These are phyloP conservation scores for Aspergillus ibericus DNA, from an alignment of 2,329 filamentous ascomycete genomes.

Conservation along the genomic window DNA sequence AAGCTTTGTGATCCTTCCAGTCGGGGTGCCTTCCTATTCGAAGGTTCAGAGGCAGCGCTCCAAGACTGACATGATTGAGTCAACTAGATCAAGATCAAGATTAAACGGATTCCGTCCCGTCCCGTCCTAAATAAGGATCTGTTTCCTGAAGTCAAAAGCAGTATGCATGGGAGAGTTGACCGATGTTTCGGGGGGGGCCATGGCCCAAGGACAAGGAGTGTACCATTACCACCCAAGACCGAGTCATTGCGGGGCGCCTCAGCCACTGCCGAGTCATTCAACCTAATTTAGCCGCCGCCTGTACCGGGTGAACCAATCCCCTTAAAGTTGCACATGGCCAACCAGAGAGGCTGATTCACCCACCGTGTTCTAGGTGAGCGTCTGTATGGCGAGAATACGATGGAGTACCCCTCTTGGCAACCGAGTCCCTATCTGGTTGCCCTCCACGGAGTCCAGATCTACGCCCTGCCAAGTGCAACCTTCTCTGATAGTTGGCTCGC, in stretches of 20 bases:
- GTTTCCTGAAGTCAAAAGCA: too few relatives aligned
- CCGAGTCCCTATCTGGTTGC: not conserved
- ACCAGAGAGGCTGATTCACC: not conserved
- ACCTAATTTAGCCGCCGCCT: not conserved
- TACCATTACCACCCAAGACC: not conserved
- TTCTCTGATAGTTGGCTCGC: not conserved
- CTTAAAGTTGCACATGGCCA: not conserved
- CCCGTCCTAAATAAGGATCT: not conserved
- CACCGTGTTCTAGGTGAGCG: not conserved
- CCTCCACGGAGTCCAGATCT: not conserved
- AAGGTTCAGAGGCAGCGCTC: not conserved
- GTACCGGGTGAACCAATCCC: not conserved
- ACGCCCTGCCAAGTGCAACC: not conserved
- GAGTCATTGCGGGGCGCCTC: not conserved
- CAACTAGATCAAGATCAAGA: not conserved
- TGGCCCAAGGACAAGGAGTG: not conserved
- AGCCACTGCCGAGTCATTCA: not conserved
- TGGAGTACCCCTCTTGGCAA: not conserved
- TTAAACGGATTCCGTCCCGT: not conserved
- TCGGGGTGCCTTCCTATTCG: not conserved
- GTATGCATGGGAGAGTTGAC: not conserved
- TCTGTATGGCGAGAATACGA: not conserved
- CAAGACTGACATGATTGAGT: not conserved
- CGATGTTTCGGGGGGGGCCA: not conserved
- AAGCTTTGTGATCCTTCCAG: not conserved